Evolutionary conservation across 768 basidiomycete genomes (phyloP).

Genomic region (Pleurotus platypus): DNA sequence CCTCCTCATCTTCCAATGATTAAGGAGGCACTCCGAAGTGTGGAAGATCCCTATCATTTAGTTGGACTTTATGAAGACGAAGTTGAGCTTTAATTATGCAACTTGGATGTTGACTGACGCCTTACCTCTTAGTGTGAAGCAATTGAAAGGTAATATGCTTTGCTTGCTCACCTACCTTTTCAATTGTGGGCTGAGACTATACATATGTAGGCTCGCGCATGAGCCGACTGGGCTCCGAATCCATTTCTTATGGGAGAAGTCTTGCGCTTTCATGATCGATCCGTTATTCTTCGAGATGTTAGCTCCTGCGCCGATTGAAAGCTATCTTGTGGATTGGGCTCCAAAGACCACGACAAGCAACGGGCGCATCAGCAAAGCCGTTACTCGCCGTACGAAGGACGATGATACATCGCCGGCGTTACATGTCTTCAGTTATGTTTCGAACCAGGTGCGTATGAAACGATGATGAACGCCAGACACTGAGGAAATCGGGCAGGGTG

Average conservation of each 20-base stretch:
- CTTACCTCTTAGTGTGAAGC: too few species aligned
- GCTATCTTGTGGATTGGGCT: conserved; percentile 56
- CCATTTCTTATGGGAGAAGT: conserved; percentile 32
- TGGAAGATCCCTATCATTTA: too few species aligned
- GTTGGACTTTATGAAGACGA: too few species aligned
- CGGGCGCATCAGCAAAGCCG: conserved; percentile 26
- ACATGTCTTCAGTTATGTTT: conserved; percentile 46
- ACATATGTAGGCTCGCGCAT: conserved; percentile 15
- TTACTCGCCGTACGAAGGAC: conserved; percentile 16
- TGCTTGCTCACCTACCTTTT: too few species aligned
- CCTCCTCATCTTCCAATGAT: too few species aligned
- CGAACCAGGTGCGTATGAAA: conserved; percentile 38
- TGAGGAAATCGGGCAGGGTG: conserved; percentile 4
- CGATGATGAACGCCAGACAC: neutral
- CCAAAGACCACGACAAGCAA: conserved; percentile 22
- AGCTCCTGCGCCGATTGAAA: conserved; percentile 14
- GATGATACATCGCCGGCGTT: conserved; percentile 22
- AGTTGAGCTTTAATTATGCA: too few species aligned
- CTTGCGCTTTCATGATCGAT: conserved; percentile 50
- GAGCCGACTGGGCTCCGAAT: conserved; percentile 36
- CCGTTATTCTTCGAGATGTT: conserved; percentile 52
- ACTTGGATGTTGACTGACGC: too few species aligned
- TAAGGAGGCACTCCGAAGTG: too few species aligned
- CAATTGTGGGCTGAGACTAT: too few species aligned
- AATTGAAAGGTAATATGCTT: too few species aligned